These are phyloP conservation scores for Fomitopsis palustris DNA, from an alignment of 1,284 basidiomycete genomes.

Conservation along the genomic window DNA sequence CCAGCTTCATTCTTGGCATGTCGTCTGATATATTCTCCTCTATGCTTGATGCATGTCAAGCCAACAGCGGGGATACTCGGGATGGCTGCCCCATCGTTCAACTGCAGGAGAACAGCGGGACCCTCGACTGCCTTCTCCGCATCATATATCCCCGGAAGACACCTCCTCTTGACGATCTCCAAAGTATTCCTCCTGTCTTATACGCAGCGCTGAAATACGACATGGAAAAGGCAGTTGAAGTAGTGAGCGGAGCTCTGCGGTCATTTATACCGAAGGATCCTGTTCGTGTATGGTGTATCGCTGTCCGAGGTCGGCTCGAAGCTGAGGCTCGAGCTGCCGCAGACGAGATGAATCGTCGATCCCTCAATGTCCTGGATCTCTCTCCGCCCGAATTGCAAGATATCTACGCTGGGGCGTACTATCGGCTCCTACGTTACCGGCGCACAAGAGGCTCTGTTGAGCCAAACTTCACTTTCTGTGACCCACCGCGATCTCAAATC, in stretches of 20 bases:
- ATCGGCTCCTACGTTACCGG: neutral
- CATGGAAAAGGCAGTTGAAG: slow-evolving; percentile 2
- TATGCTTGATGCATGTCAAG: slow-evolving; percentile 7
- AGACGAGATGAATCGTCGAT: neutral
- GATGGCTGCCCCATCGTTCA: neutral
- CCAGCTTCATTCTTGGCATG: neutral
- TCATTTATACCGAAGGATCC: neutral
- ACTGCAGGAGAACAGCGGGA: slow-evolving; percentile 3
- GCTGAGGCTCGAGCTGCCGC: neutral
- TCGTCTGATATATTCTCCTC: neutral
- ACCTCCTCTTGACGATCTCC: neutral
- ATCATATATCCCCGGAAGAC: neutral
- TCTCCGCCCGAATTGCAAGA: neutral
- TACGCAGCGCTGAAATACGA: slow-evolving; percentile 11
- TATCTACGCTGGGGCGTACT: neutral
- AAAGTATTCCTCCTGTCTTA: slow-evolving; percentile 5
- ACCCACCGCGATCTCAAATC: neutral
- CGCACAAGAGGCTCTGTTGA: neutral
- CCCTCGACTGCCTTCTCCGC: neutral
- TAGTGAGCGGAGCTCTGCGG: neutral
- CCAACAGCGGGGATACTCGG: neutral
- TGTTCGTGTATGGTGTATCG: neutral
- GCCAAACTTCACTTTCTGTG: neutral
- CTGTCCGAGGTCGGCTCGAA: neutral
- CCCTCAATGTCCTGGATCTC: neutral